Evolutionary conservation across 768 basidiomycete species (phyloP).

Genomic region (Lactarius deliciosus): DNA sequence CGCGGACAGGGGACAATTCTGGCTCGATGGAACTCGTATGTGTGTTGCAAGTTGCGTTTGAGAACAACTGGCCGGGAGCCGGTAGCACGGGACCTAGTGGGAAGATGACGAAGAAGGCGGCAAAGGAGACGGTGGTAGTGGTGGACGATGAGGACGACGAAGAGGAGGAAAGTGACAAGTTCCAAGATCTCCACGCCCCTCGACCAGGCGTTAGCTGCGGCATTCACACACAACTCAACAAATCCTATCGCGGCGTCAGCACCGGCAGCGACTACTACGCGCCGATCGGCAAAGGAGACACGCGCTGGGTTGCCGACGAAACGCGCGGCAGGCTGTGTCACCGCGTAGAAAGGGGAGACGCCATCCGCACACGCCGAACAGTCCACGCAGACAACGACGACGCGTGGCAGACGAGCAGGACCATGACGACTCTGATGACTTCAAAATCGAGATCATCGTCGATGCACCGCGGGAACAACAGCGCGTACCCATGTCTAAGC

Average conservation of each 20-base stretch:
- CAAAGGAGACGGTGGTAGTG: neutral
- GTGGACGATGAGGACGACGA: neutral
- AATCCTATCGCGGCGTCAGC: neutral
- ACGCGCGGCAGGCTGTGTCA: neutral
- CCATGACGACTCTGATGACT: neutral
- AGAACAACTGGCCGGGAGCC: constrained; percentile 1
- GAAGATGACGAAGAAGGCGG: neutral
- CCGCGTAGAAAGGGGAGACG: neutral
- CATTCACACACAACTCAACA: constrained; percentile 19
- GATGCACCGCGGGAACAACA: neutral
- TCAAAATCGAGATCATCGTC: neutral
- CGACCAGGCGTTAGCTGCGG: constrained; percentile 4
- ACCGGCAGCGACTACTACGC: neutral
- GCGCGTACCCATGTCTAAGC: neutral
- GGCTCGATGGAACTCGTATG: neutral
- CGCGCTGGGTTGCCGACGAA: neutral
- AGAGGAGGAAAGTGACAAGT: neutral
- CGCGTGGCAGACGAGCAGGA: neutral
- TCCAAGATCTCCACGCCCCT: neutral
- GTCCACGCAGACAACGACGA: constrained; percentile 8
- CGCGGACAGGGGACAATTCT: neutral
- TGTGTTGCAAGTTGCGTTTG: constrained; percentile 13
- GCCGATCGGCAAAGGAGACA: neutral
- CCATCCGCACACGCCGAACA: neutral
- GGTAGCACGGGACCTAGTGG: neutral